Evolutionary conservation across 1,139 yeast species (phyloP), one percentile per base, ranked within the genome.

Genomic region (Hansenula anomala): DNA sequence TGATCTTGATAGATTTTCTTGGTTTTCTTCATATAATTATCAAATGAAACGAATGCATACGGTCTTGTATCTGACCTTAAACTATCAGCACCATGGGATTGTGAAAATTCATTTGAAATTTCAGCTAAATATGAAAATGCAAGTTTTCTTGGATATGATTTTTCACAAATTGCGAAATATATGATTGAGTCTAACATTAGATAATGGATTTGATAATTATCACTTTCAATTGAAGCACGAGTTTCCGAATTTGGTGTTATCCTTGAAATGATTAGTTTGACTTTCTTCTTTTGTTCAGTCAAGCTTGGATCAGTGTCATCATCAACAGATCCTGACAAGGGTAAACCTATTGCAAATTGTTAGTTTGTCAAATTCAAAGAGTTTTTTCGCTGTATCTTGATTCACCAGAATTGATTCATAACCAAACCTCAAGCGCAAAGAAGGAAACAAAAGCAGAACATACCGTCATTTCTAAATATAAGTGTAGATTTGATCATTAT

Each of bases 281-380:
- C 78, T 60, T 88, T 88, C 59, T 84, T 80, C 72, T 90, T 90
- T 58, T 87, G 92, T 44, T 87, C 94, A 31, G 70, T 59, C 39
- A 90, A 67, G 13, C 69, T 65, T 30, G 61, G 61, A 39, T 73
- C 75, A 38, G 71, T 72, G 47, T 81, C 84, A 51, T 89, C 95
- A 55, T 90, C 97, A 14, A 88, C 92, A 2, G 96, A 85, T n/a
- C 95, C 95, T 46, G 95, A 80, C 42, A 90, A 71, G 16, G 97
- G 97, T 43, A 89, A 79, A 4, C 92, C 92, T 80, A 48, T 32
- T 23, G 54, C 15, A 31, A 42, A 34, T 34, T 18, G 31, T 36
- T 30, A 22, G 33, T 18, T n/a, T n/a, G n/a, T n/a, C n/a, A n/a
- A n/a, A n/a, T n/a, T n/a, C n/a, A n/a, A n/a, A n/a, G n/a, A n/a